Conservation (phyloP, 2,329 filamentous ascomycete genomes). For the Aspergillus bombycis region DNA sequence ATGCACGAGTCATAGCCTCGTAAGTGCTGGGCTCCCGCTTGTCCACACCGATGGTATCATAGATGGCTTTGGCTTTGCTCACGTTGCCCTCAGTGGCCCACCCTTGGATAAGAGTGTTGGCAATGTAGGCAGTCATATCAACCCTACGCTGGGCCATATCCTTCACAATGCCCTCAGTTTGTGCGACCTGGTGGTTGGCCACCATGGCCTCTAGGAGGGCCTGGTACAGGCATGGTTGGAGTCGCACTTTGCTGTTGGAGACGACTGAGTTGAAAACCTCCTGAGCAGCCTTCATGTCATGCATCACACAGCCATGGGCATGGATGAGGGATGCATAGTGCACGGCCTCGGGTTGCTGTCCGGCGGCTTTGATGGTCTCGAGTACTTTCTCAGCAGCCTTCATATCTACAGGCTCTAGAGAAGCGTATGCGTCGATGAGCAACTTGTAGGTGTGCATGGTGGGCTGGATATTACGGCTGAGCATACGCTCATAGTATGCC, state of each 20-base stretch:
- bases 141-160: constrained; percentile 76
- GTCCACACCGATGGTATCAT: constrained; percentile 72
- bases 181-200: constrained; percentile 82
- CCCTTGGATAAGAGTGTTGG: constrained; percentile 95
- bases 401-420: constrained; percentile 90
- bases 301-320: constrained; percentile 89
- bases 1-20: constrained; percentile 96
- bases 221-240: constrained; percentile 89
- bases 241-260: constrained; percentile 65
- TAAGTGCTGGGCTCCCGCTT: constrained; percentile 97
- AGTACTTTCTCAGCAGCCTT: constrained; percentile 81
- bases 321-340: constrained; percentile 97
- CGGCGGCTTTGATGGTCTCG: constrained; percentile 72
- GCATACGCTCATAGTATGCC: constrained; percentile 94
- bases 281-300: constrained; percentile 84
- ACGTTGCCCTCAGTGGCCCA: constrained; percentile 88
- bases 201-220: constrained; percentile 97
- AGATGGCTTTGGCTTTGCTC: constrained; percentile 75
- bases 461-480: constrained; percentile 79
- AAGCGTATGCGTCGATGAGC: constrained; percentile 91
- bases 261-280: constrained; percentile 81
- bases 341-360: constrained; percentile 81
- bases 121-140: constrained; percentile 94
- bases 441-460: constrained; percentile 98
- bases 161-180: constrained; percentile 72